Evolutionary conservation across 345 rosid species (phyloP).

Genomic region (Bruguiera parviflora): DNA sequence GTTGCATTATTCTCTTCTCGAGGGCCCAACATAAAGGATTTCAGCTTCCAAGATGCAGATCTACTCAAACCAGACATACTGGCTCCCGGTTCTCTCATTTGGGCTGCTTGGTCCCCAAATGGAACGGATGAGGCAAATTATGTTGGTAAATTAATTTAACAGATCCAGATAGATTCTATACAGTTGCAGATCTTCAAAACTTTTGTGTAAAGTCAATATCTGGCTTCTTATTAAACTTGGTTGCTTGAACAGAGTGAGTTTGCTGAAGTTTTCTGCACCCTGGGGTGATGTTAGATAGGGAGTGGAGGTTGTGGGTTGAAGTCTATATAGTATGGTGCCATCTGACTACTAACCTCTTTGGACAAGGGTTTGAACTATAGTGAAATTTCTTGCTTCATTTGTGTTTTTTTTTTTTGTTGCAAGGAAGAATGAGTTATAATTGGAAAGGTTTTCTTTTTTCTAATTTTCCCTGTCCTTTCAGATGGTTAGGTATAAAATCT

Average conservation of each 20-base stretch:
- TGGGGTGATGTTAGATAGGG: neutral
- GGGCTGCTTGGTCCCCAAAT: conserved; percentile 99
- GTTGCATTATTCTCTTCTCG: conserved; percentile 95
- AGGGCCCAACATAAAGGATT: conserved; percentile 95
- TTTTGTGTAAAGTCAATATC: neutral
- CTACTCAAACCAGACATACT: conserved; percentile 97
- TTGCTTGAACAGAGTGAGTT: neutral
- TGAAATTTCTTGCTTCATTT: no score
- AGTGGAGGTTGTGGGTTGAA: neutral
- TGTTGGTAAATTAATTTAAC: conserved; percentile 45
- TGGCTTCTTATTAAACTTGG: conserved; percentile 1
- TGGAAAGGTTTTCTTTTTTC: no score
- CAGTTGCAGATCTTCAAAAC: neutral
- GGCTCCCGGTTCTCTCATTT: conserved; percentile 95
- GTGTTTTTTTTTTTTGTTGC: no score
- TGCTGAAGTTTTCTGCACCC: neutral
- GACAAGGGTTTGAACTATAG: neutral
- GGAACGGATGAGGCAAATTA: conserved; percentile 96
- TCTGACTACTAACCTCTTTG: neutral
- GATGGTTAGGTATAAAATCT: no score
- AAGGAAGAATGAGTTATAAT: no score
- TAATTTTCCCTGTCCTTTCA: no score
- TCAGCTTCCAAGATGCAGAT: conserved; percentile 93
- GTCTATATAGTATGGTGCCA: neutral
- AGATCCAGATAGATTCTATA: neutral